phyloP scores from a whole-genome alignment of 2,329 filamentous ascomycete genomes.

The Gremmenia infestans region DNA sequence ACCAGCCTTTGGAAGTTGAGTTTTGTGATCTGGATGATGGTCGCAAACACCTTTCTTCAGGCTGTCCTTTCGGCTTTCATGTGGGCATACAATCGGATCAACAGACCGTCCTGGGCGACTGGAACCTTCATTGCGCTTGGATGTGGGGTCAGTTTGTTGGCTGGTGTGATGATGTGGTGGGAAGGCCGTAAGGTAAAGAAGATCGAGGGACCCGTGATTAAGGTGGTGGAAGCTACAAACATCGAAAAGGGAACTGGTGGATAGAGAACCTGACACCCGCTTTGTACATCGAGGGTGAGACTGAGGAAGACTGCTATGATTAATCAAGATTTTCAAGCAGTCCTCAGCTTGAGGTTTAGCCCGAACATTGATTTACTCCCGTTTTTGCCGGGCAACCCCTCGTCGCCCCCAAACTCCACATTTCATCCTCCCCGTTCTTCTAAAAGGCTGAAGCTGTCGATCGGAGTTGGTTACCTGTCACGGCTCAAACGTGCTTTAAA shows the following conservation, averaged over 20 bases:
- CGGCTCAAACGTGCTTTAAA: background rate
- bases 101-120: conserved; percentile 14
- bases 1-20: conserved; percentile 70
- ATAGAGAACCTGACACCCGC: no score
- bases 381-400: no score
- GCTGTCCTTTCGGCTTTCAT: conserved; percentile 12
- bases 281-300: no score
- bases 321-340: no score
- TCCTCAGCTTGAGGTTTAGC: no score
- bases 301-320: no score
- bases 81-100: conserved; percentile 16
- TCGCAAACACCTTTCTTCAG: conserved; percentile 34
- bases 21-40: conserved; percentile 43
- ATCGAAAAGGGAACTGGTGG: background rate
- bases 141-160: conserved; percentile 14
- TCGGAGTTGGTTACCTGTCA: background rate
- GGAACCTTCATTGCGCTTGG: conserved; percentile 14
- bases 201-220: conserved; percentile 13
- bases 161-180: conserved; percentile 17
- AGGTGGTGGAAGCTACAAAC: conserved; percentile 6
- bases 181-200: conserved; percentile 17
- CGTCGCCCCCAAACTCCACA: no score
- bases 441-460: background rate
- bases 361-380: no score
- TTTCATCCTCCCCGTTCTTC: no score